Base-by-base conservation (phyloP, 305 asterid genomes). In the Lippia alba region DNA sequence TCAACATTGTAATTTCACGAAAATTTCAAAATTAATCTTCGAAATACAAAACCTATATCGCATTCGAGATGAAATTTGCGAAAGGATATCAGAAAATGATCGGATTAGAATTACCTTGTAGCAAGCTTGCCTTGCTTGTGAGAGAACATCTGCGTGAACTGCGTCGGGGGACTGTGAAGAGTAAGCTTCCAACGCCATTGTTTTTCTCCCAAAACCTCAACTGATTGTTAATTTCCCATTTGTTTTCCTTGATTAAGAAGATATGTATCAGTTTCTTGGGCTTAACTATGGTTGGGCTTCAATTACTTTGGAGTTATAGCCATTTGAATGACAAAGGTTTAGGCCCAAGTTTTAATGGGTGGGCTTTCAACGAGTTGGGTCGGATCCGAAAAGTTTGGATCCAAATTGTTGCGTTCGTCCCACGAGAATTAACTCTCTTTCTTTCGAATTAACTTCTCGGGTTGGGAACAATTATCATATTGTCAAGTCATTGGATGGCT, bases 181-280 rank as follows among this genome's bases (percentile, higher is more conserved):
- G 67, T 83, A 83, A 5, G 91, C 80, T 79, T 84, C 94, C 87
- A 77, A n/a, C 69, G 96, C 84, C 96, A 90, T 88, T 67, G 54
- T 44, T 14, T 34, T 55, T 19, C 56, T 64, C 54, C 75, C 54
- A 14, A 10, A 77, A 59, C 57, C 74, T 20, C 48, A 20, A 17
- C 5, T 2, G 50, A 39, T 48, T 64, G 14, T 17, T 8, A 24
- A 6, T 8, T 36, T 36, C 3, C 30, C 30, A 3, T 36, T 33
- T 51, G 6, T 11, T 32, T 56, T 55, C 44, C 73, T 65, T 76
- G 70, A 60, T 53, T 3, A 73, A 61, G 69, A 75, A 55, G 66
- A 18, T 11, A 12, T 17, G 40, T 12, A 62, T 16, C 6, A 40
- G 10, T 61, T 4, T 4, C 18, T 6, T 9, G 40, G 55, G 56